Evolutionary conservation across 1,284 basidiomycete species (phyloP), one percentile per base, ranked within the genome.

Genomic region (Athelia sp.): DNA sequence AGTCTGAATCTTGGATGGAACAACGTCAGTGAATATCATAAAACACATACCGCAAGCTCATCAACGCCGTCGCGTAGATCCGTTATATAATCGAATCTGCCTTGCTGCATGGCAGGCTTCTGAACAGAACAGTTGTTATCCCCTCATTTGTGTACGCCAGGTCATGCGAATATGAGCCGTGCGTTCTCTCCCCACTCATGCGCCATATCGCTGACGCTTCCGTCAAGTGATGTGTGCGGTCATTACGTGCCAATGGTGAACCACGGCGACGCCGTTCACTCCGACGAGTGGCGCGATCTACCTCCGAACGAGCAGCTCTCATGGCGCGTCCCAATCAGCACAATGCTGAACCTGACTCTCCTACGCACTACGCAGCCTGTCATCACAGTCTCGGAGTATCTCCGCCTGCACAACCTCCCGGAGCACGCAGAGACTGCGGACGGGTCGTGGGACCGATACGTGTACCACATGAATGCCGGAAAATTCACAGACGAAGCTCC

Each of bases 91-190:
- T 72, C 36, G 72, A 72, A 49, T 50, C 71, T 3, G 65, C 72
- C 1, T 38, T 73, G 22, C 49, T 67, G 19, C 69, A 74, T 24
- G 72, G 69, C 15, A 53, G 59, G 3, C 50, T 74, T 43, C 51
- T 71, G 6, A 65, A 65, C 26, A 56, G 71, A 34, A 70, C 69
- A 3, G 63, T 69, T 1, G 60, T 73, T 48, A 42, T 74, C 17
- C 71, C 71, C 1, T 67, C 68, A 4, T 65, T 63, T 46, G 58
- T 75, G 8, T 74, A 74, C 46, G 71, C 73, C 8, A 61, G 73
- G 14, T 59, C 63, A 1, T 73, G 73, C 53, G 71, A 70, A 46
- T 68, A 63, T 43, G 61, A 62, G 26, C 58, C 55, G 62, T 62
- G 44, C 19, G 64, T 53, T 43, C 43, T 36, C 9, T 15, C 22